Conservation (phyloP, 2,329 filamentous ascomycete species). For the Xylariaceae sp. region DNA sequence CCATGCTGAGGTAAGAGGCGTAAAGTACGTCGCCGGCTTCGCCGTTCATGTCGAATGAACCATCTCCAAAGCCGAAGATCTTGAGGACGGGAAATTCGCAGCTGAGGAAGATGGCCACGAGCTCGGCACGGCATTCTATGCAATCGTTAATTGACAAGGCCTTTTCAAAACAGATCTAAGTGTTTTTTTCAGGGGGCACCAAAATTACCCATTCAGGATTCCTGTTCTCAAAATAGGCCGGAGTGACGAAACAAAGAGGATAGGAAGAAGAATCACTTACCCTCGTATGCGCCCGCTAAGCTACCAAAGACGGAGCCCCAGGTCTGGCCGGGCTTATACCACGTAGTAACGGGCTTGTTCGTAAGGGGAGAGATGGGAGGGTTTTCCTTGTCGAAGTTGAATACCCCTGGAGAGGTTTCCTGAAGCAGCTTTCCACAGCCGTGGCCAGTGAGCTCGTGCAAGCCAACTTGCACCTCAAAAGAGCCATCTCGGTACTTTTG, state of each 20-base stretch:
- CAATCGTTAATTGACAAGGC: slow-evolving; percentile 1
- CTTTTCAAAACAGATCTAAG: not conserved
- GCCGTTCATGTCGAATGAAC: slow-evolving; percentile 62
- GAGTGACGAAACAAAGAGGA: not conserved
- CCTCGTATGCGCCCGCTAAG: slow-evolving; percentile 78
- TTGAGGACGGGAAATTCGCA: slow-evolving; percentile 85
- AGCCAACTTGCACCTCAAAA: slow-evolving; percentile 92
- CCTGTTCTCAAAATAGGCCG: not conserved
- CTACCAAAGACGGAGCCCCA: slow-evolving; percentile 91
- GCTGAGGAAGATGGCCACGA: slow-evolving; percentile 82
- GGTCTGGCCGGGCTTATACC: slow-evolving; percentile 93
- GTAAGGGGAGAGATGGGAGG: slow-evolving; percentile 78
- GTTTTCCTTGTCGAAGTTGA: slow-evolving; percentile 81
- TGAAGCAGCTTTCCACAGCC: slow-evolving; percentile 91
- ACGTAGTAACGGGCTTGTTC: slow-evolving; percentile 70
- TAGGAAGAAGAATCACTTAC: slow-evolving; percentile 5
- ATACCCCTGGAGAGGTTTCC: slow-evolving; percentile 74
- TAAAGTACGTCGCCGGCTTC: slow-evolving; percentile 85
- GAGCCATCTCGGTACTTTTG: slow-evolving; percentile 77
- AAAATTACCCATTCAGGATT: not conserved
- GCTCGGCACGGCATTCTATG: slow-evolving; percentile 83
- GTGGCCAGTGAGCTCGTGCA: slow-evolving; percentile 82
- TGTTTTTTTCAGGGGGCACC: not conserved
- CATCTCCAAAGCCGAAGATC: slow-evolving; percentile 88
- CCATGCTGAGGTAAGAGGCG: slow-evolving; percentile 86